Percentiles rank a stretch among this genome's conserved stretches.
These are phyloP conservation scores for Geranomyces michiganensis DNA, from an alignment of 192 early-diverging fungal species.

Conservation along the genomic window DNA sequence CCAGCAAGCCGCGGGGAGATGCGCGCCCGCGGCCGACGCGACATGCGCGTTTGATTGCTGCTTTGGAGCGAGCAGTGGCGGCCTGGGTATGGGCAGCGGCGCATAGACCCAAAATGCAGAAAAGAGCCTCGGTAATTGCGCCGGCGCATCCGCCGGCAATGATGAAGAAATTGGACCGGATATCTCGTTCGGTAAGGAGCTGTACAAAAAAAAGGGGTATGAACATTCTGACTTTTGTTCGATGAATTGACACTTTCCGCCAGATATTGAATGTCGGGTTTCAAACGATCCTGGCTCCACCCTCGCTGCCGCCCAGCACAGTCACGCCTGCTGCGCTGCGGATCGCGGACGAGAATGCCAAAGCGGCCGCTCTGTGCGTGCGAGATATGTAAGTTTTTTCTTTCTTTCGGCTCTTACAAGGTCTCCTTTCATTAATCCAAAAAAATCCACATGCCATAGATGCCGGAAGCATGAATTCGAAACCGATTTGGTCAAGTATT, in stretches of 20 bases:
- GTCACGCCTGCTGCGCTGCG: background rate
- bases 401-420: background rate
- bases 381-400: conserved; percentile 1
- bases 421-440: background rate
- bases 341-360: background rate
- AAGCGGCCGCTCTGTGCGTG: background rate
- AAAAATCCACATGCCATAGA: no score
- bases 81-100: conserved; percentile 1
- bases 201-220: background rate
- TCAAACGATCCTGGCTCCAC: conserved; percentile 4
- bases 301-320: background rate
- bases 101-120: background rate
- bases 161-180: background rate
- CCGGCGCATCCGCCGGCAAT: background rate
- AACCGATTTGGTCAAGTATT: conserved; percentile 5
- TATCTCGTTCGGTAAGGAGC: background rate
- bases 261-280: conserved; percentile 3
- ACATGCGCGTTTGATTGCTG: background rate
- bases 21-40: background rate
- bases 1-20: background rate
- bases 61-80: conserved; percentile 5
- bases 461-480: conserved; percentile 1
- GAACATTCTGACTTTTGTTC: background rate
- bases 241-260: background rate
- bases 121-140: background rate